Evolutionary conservation across 2,329 filamentous ascomycete genomes (phyloP).

Genomic region (Fusarium tricinctum): DNA sequence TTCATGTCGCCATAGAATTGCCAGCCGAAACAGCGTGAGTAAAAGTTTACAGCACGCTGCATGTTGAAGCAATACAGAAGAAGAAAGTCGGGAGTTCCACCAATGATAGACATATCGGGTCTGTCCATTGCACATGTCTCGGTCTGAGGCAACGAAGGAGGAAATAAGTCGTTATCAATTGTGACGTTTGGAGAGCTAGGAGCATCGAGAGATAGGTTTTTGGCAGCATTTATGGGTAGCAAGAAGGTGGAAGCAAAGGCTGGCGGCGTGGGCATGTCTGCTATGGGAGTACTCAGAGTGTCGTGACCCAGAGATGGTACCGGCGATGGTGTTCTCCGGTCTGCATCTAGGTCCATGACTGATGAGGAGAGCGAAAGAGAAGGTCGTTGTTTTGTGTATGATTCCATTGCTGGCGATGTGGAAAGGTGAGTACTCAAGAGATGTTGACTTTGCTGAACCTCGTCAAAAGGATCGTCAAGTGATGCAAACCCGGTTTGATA

Average conservation of each 20-base stretch:
- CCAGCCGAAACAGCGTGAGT: constrained; percentile 47
- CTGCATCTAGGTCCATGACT: constrained; percentile 35
- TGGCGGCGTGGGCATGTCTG: constrained; percentile 40
- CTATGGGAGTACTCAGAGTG: constrained; percentile 33
- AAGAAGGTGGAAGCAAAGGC: constrained; percentile 35
- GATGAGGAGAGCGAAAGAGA: constrained; percentile 38
- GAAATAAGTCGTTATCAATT: constrained; percentile 23
- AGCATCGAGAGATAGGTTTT: constrained; percentile 22
- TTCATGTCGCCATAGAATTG: constrained; percentile 45
- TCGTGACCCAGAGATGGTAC: constrained; percentile 41
- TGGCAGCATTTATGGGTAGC: constrained; percentile 16
- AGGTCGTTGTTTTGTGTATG: constrained; percentile 27
- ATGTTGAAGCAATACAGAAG: constrained; percentile 46
- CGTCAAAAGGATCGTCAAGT: constrained; percentile 8
- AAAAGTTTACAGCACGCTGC: constrained; percentile 41
- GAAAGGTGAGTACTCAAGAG: background rate
- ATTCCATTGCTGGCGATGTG: constrained; percentile 25
- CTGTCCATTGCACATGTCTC: constrained; percentile 25
- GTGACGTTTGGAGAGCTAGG: constrained; percentile 12
- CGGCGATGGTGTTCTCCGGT: constrained; percentile 38
- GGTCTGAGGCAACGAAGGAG: constrained; percentile 26
- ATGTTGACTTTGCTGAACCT: constrained; percentile 8
- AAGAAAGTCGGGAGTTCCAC: constrained; percentile 44
- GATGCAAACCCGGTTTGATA: constrained; percentile 13
- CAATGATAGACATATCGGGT: constrained; percentile 14